Evolutionary conservation across 345 rosid genomes (phyloP), one percentile per base, ranked within the genome.

Genomic region (Melaleuca alternifolia): DNA sequence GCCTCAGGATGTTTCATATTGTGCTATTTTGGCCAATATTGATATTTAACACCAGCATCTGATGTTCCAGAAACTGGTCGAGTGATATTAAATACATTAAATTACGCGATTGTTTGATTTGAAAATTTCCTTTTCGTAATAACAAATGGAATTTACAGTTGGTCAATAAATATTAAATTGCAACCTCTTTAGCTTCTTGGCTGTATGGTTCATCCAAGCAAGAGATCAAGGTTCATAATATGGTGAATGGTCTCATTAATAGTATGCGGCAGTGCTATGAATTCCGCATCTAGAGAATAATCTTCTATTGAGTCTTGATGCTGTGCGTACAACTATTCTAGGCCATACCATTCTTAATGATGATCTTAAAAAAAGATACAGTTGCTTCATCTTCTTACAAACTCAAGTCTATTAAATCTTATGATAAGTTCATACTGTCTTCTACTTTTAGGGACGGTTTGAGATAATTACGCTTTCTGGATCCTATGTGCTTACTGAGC

Each of bases 381-480:
- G 26, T 37, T 71, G 81, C 48, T 71, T 71, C 26, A 37, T 18
- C 24, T 5, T 71, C 37, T 37, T 18, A 33, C 26, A 71, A 71
- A 83, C 15, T 51, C 24, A 83, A 83, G 26, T 83, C 46, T 71
- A 44, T 37, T 71, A 16, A 33, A 18, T 37, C 48, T 71, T 18
- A 8, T 71, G 81, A 56, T 50, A 30, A 44, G 79, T 53, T 56
- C 16, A 13, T 26, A 14, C 71, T 86, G 85, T 86, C 51, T 53
- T 86, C 84, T 88, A 85, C 65, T 82, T 77, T 87, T 90, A 97
- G 99, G 99, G 99, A 86, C 94, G 90, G 87, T 96, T 93, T 89
- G 99, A 96, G 88, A 95, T 97, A 77, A 85, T 97, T 76, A 94
- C 99, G 59, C 91, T 97, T 8, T 92, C 93, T 90, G 99, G 99